Conservation (phyloP, 2,329 filamentous ascomycete species). For the Apiospora hydei region DNA sequence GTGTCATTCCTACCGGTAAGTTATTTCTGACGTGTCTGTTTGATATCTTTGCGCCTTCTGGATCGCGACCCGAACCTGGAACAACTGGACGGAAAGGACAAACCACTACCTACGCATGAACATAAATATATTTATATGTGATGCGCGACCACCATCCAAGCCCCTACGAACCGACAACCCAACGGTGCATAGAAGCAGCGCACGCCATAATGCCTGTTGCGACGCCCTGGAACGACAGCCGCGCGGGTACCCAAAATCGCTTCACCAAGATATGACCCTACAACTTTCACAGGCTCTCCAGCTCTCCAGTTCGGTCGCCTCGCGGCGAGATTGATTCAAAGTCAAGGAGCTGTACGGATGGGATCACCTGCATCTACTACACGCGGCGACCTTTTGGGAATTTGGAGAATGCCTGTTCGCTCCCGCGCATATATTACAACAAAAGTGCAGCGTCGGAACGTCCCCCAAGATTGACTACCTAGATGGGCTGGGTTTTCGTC, state of each 20-base stretch:
- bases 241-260: background rate
- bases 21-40: conserved; percentile 17
- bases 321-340: background rate
- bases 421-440: conserved; percentile 4
- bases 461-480: background rate
- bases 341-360: background rate
- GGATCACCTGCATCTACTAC: background rate
- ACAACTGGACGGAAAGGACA: conserved; percentile 1
- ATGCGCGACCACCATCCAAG: background rate
- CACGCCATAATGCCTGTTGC: background rate
- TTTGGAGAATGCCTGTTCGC: conserved; percentile 13
- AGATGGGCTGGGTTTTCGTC: conserved; percentile 25
- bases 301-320: background rate
- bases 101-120: background rate
- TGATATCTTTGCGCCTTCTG: conserved; percentile 8
- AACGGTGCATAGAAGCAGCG: background rate
- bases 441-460: background rate
- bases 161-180: background rate
- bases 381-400: background rate
- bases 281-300: background rate
- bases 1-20: conserved; percentile 19
- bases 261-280: background rate
- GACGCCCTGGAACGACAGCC: conserved; percentile 2
- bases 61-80: background rate
- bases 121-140: background rate